Base-by-base conservation (phyloP, 805 yeast species). In the Groenewaldozyma salmanticensis region DNA sequence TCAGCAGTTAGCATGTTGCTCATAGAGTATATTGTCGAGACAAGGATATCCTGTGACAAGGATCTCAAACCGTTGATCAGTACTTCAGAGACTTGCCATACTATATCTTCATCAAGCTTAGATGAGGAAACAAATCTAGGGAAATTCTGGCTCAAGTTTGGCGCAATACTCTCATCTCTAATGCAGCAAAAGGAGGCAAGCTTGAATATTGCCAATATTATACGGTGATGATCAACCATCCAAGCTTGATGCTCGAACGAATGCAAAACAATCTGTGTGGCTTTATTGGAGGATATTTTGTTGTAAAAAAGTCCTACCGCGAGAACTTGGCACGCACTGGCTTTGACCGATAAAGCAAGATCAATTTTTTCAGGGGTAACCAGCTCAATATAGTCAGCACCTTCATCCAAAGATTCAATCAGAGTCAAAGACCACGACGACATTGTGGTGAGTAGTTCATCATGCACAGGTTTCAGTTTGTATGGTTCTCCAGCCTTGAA, bases 21-120 rank as follows among this genome's bases (percentile, higher is more conserved):
- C 48, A 90, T 68, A 0, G 94, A 78, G 61, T 92, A 92, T 39
- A 92, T 77, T 1, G 90, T 74, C 5, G 95, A 79, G 5, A 87
- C 83, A 18, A 82, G 78, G 1, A 84, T 75, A 55, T 87, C 96
- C 54, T 86, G 90, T 16, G 87, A 75, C 40, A 82, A 65, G 5
- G 75, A 73, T 42, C 72, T 74, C 49, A 84, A 66, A 2, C 88
- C 86, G 37, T 72, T 58, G 0, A 88, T 81, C 31, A 87, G 73
- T 29, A 74, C 63, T 40, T 62, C 59, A 1, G 92, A 72, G 2
- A 79, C 70, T 4, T 65, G 61, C 35, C 65, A 57, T 31, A 86
- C 79, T 33, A 73, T 64, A 0, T 55, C 58, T 3, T 65, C 49
- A 5, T 66, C 52, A 40, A 81, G 67, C 15, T 70, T 64, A 83